Base-by-base conservation (phyloP, 2,329 filamentous ascomycete species). In the Clarireedia homoeocarpa region DNA sequence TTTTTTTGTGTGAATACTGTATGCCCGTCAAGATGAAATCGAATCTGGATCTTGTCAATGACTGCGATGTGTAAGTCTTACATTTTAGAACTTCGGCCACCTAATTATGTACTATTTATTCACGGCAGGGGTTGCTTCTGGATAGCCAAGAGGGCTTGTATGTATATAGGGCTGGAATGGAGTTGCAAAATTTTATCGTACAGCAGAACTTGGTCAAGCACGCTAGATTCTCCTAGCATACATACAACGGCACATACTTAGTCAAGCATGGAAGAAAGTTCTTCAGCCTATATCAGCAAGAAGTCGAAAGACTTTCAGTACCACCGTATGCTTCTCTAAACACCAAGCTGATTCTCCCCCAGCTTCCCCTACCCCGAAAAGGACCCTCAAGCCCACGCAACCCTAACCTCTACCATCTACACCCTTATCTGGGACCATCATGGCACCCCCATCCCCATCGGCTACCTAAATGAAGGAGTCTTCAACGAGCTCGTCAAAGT, bases 321-420 rank as follows among this genome's bases (percentile, higher is more conserved):
- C 15, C 6, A 34, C 6, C 7, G 42, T 23, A 24, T 26, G 15
- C 26, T 20, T 14, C 6, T 7, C 30, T 17, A 44, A n/a, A 5
- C 4, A 38, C 9, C 26, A 30, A 17, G 12, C 20, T 27, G 14
- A 47, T 7, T 26, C 6, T 61, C 53, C 63, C 48, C 51, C 65
- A 92, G 88, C 66, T 95, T 95, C 67, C 91, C 91, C 1, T 89
- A 95, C 72, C 77, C 80, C 55, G 77, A 85, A 55, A 77, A 75
- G 54, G 75, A 85, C 61, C 78, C 81, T 9, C 69, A 78, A 57
- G 74, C 75, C 51, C 83, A 86, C 70, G 72, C 77, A 46, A 70
- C 74, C 45, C 72, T 80, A 59, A 71, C 82, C 57, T 79, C 83
- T 65, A 77, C 75, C 26, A 78, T 95, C 60, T 89, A 84, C 67